Percentiles rank a stretch among this genome's conserved stretches.
Evolutionary conservation across 129 eudicot species (phyloP).

Genomic region (Ambrosia artemisiifolia): DNA sequence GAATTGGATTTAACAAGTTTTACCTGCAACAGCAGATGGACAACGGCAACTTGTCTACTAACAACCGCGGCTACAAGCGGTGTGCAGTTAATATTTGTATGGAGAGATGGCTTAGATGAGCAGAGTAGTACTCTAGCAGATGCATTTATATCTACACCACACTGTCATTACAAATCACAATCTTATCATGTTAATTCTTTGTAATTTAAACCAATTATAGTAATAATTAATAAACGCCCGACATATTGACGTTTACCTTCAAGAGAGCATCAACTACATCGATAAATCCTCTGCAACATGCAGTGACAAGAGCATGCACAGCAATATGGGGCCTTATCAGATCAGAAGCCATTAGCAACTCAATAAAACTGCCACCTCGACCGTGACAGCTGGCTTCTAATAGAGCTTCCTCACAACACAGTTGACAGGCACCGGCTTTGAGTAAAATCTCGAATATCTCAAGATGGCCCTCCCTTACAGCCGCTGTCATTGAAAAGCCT

Average conservation of each 20-base stretch:
- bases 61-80: constrained; percentile 91
- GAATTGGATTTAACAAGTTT: constrained; percentile 15
- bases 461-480: constrained; percentile 80
- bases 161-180: constrained; percentile 46
- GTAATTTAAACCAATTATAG: neutral
- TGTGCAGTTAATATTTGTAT: constrained; percentile 69
- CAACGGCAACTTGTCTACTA: constrained; percentile 74
- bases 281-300: constrained; percentile 81
- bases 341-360: constrained; percentile 77
- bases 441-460: constrained; percentile 83
- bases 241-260: constrained; percentile 45
- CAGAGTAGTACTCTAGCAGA: constrained; percentile 71
- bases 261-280: constrained; percentile 62
- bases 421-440: constrained; percentile 85
- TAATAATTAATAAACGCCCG: neutral
- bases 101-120: constrained; percentile 85
- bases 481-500: constrained; percentile 80
- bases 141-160: constrained; percentile 77
- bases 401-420: constrained; percentile 91
- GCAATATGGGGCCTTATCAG: constrained; percentile 81
- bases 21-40: constrained; percentile 74
- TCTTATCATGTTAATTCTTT: constrained; percentile 11
- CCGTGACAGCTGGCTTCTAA: constrained; percentile 87
- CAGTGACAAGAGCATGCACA: constrained; percentile 82
- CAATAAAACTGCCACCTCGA: constrained; percentile 43